phyloP scores from a whole-genome alignment of 352 stramenopile genomes.

The Pythium phragmiticola region DNA sequence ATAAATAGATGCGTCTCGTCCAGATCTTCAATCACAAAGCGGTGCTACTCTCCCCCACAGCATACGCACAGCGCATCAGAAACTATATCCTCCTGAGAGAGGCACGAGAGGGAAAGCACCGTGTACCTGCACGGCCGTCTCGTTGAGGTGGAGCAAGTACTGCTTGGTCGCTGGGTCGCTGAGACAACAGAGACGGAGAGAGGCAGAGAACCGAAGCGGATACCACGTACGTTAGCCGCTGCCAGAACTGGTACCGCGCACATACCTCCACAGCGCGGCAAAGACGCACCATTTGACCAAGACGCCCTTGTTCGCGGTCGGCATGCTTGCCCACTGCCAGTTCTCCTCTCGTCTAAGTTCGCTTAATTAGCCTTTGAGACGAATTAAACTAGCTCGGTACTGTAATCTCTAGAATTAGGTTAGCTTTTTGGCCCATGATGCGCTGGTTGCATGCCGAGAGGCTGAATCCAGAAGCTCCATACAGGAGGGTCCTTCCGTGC shows the following conservation, averaged over 20 bases:
- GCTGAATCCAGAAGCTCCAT: too few species aligned
- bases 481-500: too few species aligned
- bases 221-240: not conserved
- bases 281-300: constrained; percentile 74
- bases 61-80: not conserved
- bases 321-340: constrained; percentile 36
- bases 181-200: not conserved
- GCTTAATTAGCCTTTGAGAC: not conserved
- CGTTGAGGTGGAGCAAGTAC: constrained; percentile 82
- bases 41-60: constrained; percentile 38
- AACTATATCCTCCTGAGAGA: not conserved
- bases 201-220: not conserved
- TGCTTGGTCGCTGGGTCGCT: constrained; percentile 86
- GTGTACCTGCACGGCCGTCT: constrained; percentile 76
- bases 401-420: not conserved
- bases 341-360: constrained; percentile 11
- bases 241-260: not conserved
- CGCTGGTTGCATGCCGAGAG: too few species aligned
- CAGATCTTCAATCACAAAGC: constrained; percentile 87
- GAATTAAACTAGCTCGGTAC: too few species aligned
- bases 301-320: constrained; percentile 82
- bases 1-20: constrained; percentile 88
- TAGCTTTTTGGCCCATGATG: not conserved
- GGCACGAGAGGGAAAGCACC: not conserved
- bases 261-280: not conserved